Evolutionary conservation across 2,329 filamentous ascomycete genomes (phyloP).

Genomic region (Curvularia verruculosa): DNA sequence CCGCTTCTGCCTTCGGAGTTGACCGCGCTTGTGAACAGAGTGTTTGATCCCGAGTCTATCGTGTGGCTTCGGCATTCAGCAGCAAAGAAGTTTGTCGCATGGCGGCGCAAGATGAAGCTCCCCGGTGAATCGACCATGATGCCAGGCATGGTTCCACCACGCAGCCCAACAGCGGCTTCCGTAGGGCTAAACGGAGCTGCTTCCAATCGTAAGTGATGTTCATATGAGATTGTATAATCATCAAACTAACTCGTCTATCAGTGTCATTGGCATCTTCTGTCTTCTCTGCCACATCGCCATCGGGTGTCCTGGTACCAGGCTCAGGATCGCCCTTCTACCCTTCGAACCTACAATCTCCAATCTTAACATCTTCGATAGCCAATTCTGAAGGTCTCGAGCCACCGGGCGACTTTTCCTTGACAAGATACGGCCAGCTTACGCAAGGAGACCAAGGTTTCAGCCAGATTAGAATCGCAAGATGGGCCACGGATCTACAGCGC

Average conservation of each 20-base stretch:
- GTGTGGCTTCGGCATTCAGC: slow-evolving; percentile 82
- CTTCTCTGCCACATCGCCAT: slow-evolving; percentile 46
- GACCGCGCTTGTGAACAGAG: slow-evolving; percentile 66
- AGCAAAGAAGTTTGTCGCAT: slow-evolving; percentile 79
- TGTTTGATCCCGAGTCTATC: slow-evolving; percentile 80
- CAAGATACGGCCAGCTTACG: slow-evolving; percentile 58
- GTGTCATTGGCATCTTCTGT: slow-evolving; percentile 46
- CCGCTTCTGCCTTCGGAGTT: slow-evolving; percentile 82
- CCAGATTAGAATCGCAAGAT: slow-evolving; percentile 76
- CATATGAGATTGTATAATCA: not conserved
- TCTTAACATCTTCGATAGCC: slow-evolving; percentile 45
- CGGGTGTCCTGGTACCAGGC: slow-evolving; percentile 48
- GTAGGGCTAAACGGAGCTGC: slow-evolving; percentile 36
- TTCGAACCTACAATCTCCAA: slow-evolving; percentile 44
- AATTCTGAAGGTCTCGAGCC: slow-evolving; percentile 32
- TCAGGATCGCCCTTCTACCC: slow-evolving; percentile 44
- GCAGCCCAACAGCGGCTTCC: slow-evolving; percentile 38
- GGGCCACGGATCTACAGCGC: slow-evolving; percentile 80
- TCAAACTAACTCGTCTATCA: slow-evolving; percentile 25
- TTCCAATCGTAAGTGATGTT: slow-evolving; percentile 30
- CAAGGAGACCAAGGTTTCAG: slow-evolving; percentile 66
- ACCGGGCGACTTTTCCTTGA: slow-evolving; percentile 45
- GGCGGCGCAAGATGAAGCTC: slow-evolving; percentile 59
- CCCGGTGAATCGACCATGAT: slow-evolving; percentile 36
- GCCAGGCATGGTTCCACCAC: slow-evolving; percentile 33